A percentile compares a stretch with the other conserved stretches of the same genome.
Conservation (phyloP, 2,329 filamentous ascomycete genomes). For the Alternaria novae-zelandiae region DNA sequence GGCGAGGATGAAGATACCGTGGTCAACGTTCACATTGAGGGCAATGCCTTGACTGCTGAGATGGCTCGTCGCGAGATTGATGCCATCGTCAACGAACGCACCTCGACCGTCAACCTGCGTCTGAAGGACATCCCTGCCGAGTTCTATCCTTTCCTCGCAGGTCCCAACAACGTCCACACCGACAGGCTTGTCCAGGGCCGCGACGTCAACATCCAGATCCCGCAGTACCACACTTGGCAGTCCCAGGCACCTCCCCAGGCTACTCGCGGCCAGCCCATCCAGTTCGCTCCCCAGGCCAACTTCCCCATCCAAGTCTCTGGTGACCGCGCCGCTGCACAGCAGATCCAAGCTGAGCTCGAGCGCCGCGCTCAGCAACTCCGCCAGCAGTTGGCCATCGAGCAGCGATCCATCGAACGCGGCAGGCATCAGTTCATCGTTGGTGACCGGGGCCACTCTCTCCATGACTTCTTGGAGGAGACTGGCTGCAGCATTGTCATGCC, state of each 20-base stretch:
- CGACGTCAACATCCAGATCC: constrained; percentile 82
- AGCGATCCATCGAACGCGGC: constrained; percentile 81
- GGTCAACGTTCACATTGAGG: constrained; percentile 87
- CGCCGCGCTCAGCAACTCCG: constrained; percentile 77
- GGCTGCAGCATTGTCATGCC: constrained; percentile 88
- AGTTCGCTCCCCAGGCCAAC: constrained; percentile 74
- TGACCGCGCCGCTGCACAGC: constrained; percentile 81
- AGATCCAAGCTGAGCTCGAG: constrained; percentile 81
- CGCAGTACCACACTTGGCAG: constrained; percentile 77
- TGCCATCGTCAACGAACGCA: constrained; percentile 85
- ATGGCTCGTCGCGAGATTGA: constrained; percentile 84
- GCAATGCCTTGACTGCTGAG: constrained; percentile 85
- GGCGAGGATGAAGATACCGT: constrained; percentile 79
- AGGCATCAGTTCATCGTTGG: constrained; percentile 96
- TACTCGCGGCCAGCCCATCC: constrained; percentile 67
- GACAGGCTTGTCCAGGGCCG: constrained; percentile 73
- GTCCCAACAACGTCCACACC: constrained; percentile 72
- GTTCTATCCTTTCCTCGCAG: constrained; percentile 94
- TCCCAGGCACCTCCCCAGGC: constrained; percentile 71
- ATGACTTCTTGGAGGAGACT: constrained; percentile 89
- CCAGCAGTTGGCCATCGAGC: constrained; percentile 75
- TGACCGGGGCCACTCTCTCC: constrained; percentile 75
- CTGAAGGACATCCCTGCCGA: constrained; percentile 85
- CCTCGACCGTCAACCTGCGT: constrained; percentile 80
- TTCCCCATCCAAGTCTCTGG: constrained; percentile 85